Percentiles rank a stretch among this genome's conserved stretches.
These are phyloP conservation scores for Pseudomonodictys pantanalensis DNA, from an alignment of 495 filamentous ascomycete species.

Conservation along the genomic window DNA sequence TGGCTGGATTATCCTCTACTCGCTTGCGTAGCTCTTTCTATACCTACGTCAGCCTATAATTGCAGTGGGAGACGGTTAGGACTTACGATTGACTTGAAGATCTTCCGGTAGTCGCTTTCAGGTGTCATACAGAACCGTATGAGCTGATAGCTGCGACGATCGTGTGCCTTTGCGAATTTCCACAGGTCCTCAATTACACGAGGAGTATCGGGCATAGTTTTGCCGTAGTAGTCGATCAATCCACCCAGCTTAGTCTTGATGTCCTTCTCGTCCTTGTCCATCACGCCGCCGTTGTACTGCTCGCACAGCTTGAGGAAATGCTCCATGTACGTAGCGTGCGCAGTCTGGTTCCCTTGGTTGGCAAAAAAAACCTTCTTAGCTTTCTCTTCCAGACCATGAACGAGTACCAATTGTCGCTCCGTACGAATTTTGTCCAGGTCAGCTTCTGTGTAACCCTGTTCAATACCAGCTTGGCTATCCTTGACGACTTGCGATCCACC, in stretches of 20 bases:
- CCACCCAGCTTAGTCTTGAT: conserved; percentile 65
- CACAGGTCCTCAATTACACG: conserved; percentile 69
- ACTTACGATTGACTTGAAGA: conserved; percentile 70
- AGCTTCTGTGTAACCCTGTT: conserved; percentile 49
- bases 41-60: not conserved
- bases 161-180: conserved; percentile 88
- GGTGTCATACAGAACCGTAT: conserved; percentile 78
- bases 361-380: conserved; percentile 86
- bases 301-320: conserved; percentile 77
- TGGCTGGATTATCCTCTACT: conserved; percentile 61
- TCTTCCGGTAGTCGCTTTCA: conserved; percentile 88
- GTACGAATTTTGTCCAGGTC: conserved; percentile 83
- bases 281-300: conserved; percentile 79
- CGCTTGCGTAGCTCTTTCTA: conserved; percentile 80
- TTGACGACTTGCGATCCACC: conserved; percentile 50
- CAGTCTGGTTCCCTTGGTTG: conserved; percentile 71
- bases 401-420: conserved; percentile 77
- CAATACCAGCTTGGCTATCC: conserved; percentile 48
- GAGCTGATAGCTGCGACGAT: conserved; percentile 86
- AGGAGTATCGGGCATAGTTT: conserved; percentile 69
- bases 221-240: conserved; percentile 65
- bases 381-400: conserved; percentile 71
- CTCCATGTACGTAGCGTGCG: conserved; percentile 65
- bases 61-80: not conserved
- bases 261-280: conserved; percentile 66